Percentiles rank a stretch among this genome's conserved stretches.
These are phyloP conservation scores for Dissophora ornata DNA, from an alignment of 192 early-diverging fungal species.

Conservation along the genomic window DNA sequence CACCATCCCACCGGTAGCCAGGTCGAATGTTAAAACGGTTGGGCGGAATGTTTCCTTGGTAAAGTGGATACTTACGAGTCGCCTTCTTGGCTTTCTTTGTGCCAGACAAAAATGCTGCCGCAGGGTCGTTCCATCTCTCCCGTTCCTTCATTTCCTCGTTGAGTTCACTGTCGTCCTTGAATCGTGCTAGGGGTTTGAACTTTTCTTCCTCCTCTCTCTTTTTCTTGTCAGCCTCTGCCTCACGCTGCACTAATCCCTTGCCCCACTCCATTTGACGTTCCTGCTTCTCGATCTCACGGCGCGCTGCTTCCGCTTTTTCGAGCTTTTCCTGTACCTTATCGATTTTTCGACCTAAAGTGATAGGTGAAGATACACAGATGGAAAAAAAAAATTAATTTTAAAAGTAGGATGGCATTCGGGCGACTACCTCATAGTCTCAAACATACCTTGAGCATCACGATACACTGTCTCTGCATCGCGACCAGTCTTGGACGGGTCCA, in stretches of 20 bases:
- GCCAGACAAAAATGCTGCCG: slow-evolving; percentile 63
- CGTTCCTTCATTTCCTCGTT: slow-evolving; percentile 70
- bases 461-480: slow-evolving; percentile 53
- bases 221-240: slow-evolving; percentile 55
- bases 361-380: too few species aligned
- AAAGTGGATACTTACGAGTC: slow-evolving; percentile 57
- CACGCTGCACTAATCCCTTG: slow-evolving; percentile 63
- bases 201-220: slow-evolving; percentile 56
- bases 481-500: slow-evolving; percentile 37
- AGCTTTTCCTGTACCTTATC: slow-evolving; percentile 56
- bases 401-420: too few species aligned
- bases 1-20: slow-evolving; percentile 77
- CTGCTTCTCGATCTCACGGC: slow-evolving; percentile 61
- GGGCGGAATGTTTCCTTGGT: slow-evolving; percentile 72
- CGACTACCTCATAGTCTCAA: too few species aligned
- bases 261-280: slow-evolving; percentile 70
- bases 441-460: slow-evolving; percentile 54
- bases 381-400: background rate
- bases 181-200: slow-evolving; percentile 66
- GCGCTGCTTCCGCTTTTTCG: slow-evolving; percentile 56
- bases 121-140: slow-evolving; percentile 75
- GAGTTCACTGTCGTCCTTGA: slow-evolving; percentile 69
- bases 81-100: slow-evolving; percentile 56
- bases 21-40: slow-evolving; percentile 73
- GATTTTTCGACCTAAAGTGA: slow-evolving; percentile 56